Conservation (phyloP, 805 yeast species). For the Saturnispora serradocipensis region DNA sequence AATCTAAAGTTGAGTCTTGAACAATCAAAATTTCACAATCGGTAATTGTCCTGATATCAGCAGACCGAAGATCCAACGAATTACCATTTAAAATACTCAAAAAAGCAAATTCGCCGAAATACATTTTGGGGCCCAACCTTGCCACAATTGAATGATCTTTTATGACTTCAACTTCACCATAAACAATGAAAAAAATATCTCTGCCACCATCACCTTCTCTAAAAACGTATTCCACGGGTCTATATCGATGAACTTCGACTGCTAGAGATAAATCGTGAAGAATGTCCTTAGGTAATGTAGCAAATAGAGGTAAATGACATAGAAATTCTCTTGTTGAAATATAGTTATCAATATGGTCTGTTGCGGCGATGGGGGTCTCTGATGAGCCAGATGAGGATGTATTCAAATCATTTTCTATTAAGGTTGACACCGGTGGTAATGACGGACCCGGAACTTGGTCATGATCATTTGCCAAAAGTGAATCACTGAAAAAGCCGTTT, state of each 20-base stretch:
- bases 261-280: constrained; percentile 57
- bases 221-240: constrained; percentile 53
- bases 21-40: constrained; percentile 53
- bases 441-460: constrained; percentile 33
- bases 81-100: constrained; percentile 33
- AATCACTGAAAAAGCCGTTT: constrained; percentile 12
- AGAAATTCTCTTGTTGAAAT: constrained; percentile 48
- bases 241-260: constrained; percentile 45
- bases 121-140: constrained; percentile 51
- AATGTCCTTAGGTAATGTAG: constrained; percentile 45
- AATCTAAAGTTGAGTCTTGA: constrained; percentile 43
- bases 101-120: constrained; percentile 74
- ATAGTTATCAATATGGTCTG: constrained; percentile 41
- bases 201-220: constrained; percentile 50
- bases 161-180: constrained; percentile 64
- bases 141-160: constrained; percentile 40
- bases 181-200: constrained; percentile 57
- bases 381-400: neutral
- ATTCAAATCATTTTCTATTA: neutral
- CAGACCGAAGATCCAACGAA: constrained; percentile 36
- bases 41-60: constrained; percentile 54
- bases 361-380: neutral
- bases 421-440: constrained; percentile 26
- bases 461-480: constrained; percentile 25
- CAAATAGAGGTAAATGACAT: constrained; percentile 49